Conservation (phyloP, 495 filamentous ascomycete species). For the Choiromyces venosus region DNA sequence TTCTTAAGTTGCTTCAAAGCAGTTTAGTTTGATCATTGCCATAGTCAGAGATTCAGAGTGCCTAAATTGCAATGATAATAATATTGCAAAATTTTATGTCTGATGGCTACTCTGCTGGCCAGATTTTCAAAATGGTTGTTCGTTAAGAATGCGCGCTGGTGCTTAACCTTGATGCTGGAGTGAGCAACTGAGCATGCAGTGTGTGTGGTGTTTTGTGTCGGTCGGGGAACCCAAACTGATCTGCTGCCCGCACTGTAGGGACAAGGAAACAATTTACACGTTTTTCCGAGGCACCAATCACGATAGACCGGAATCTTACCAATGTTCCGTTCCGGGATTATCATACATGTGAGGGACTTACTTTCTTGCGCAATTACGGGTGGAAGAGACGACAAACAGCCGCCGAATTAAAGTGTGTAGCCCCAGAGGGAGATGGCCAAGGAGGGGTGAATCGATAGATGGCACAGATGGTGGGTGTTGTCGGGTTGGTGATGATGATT, state of each 20-base stretch:
- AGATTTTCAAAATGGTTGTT: no score
- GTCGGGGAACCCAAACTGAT: not conserved
- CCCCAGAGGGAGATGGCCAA: not conserved
- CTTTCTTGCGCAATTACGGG: not conserved
- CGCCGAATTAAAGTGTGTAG: not conserved
- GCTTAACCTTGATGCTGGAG: no score
- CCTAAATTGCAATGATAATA: no score
- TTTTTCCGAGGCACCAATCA: not conserved
- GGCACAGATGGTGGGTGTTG: not conserved
- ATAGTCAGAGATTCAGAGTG: no score
- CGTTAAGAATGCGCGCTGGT: no score
- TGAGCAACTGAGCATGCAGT: not conserved
- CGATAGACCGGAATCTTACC: not conserved
- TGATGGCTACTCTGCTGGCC: no score
- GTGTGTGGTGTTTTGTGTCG: not conserved
- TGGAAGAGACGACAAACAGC: not conserved
- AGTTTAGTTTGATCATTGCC: no score
- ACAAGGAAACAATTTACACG: not conserved
- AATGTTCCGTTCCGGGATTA: not conserved
- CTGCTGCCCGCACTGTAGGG: not conserved
- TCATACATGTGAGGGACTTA: not conserved
- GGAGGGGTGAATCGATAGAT: not conserved
- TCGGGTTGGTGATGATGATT: not conserved
- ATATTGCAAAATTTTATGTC: no score
- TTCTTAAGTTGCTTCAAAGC: no score